Conservation (phyloP, 805 yeast genomes). For the Cyberlindnera xishuangbannaensis region DNA sequence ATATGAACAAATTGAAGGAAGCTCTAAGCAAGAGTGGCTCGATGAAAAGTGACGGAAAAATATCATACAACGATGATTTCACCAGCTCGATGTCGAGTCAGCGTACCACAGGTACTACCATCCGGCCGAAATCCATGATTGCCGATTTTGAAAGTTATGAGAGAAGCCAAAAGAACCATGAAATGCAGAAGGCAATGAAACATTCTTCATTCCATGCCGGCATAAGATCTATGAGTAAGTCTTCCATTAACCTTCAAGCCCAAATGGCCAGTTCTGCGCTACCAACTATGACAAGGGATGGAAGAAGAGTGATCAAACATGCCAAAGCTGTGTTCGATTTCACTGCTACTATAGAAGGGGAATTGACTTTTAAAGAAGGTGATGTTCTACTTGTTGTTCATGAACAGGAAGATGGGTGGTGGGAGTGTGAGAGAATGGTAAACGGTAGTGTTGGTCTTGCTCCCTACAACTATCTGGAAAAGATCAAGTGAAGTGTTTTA, state of each 20-base stretch:
- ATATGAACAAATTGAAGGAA: constrained; percentile 33
- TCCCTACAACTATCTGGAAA: constrained; percentile 50
- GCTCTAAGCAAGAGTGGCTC: constrained; percentile 18
- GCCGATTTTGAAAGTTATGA: constrained; percentile 10
- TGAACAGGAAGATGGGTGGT: constrained; percentile 69
- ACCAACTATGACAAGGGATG: constrained; percentile 46
- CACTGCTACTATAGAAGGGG: constrained; percentile 55
- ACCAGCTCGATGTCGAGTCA: constrained; percentile 16
- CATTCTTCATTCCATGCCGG: constrained; percentile 26
- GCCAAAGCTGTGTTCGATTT: constrained; percentile 53
- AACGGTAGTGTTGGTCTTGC: constrained; percentile 44
- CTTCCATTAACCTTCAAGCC: constrained; percentile 21
- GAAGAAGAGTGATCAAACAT: constrained; percentile 47
- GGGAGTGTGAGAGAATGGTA: constrained; percentile 57
- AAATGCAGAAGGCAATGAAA: constrained; percentile 12
- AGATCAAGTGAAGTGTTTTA: constrained; percentile 2
- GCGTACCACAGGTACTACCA: constrained; percentile 18
- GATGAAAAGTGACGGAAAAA: constrained; percentile 5
- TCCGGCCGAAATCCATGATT: constrained; percentile 26
- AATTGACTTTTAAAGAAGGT: constrained; percentile 51
- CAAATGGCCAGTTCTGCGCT: constrained; percentile 29
- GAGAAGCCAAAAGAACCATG: constrained; percentile 9
- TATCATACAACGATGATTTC: too few species aligned
- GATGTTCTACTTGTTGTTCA: constrained; percentile 48
- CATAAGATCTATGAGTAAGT: constrained; percentile 20